Percentiles rank a stretch among this genome's conserved stretches.
phyloP scores from a whole-genome alignment of 2,329 filamentous ascomycete species.

The Pseudovirgaria hyperparasitica region DNA sequence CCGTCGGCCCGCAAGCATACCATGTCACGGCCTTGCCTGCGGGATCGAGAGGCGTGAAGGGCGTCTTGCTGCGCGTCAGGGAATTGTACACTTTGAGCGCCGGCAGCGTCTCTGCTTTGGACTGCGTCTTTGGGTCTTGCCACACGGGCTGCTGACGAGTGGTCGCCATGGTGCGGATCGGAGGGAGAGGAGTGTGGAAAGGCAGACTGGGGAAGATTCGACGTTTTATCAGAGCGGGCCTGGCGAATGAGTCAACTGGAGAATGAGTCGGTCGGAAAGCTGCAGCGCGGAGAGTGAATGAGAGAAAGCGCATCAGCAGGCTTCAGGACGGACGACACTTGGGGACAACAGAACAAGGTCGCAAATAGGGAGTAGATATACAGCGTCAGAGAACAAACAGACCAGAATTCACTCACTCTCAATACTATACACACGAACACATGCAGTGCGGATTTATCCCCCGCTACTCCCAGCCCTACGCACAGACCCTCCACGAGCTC shows the following conservation, averaged over 20 bases:
- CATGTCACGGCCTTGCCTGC: constrained; percentile 59
- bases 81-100: constrained; percentile 67
- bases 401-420: background rate
- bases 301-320: no score
- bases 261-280: no score
- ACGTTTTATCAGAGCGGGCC: no score
- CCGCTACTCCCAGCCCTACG: no score
- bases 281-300: no score
- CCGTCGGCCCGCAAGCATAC: constrained; percentile 84
- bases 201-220: no score
- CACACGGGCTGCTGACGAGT: constrained; percentile 25
- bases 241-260: no score
- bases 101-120: constrained; percentile 30
- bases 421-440: no score
- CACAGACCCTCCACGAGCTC: background rate
- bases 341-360: constrained; percentile 1
- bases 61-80: constrained; percentile 59
- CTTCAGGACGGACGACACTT: no score
- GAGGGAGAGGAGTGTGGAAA: no score
- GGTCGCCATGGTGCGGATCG: constrained; percentile 22
- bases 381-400: background rate
- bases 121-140: constrained; percentile 19
- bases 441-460: no score
- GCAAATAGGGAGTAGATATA: no score
- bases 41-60: constrained; percentile 60